phyloP scores from a whole-genome alignment of 2,329 filamentous ascomycete genomes.

The Sporothrix luriei region DNA sequence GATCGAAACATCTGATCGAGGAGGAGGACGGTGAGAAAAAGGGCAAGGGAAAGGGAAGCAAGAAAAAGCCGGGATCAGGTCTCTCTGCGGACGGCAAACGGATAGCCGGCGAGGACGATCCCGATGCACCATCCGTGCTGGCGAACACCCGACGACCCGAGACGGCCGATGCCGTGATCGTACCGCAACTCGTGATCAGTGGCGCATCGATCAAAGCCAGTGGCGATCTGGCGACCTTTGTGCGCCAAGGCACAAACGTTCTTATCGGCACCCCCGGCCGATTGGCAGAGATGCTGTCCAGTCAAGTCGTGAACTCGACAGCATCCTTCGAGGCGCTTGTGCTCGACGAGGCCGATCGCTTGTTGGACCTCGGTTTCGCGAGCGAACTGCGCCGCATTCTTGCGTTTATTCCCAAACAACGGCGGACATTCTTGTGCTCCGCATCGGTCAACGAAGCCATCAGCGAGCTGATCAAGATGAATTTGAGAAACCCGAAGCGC shows the following conservation, averaged over 20 bases:
- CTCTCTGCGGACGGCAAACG: slow-evolving; percentile 34
- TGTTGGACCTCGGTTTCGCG: slow-evolving; percentile 93
- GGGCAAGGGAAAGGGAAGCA: slow-evolving; percentile 48
- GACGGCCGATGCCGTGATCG: slow-evolving; percentile 56
- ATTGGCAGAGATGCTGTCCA: slow-evolving; percentile 82
- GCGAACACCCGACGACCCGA: slow-evolving; percentile 45
- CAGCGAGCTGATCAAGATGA: slow-evolving; percentile 87
- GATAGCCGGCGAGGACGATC: slow-evolving; percentile 34
- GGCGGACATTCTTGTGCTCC: slow-evolving; percentile 90
- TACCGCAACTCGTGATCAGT: slow-evolving; percentile 87
- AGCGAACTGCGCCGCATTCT: slow-evolving; percentile 86
- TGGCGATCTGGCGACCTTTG: slow-evolving; percentile 83
- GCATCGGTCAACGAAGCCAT: slow-evolving; percentile 96
- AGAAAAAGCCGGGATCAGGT: slow-evolving; percentile 21
- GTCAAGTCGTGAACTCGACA: slow-evolving; percentile 83
- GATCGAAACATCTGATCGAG: slow-evolving; percentile 37
- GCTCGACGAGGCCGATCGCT: slow-evolving; percentile 88
- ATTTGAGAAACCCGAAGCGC: slow-evolving; percentile 90
- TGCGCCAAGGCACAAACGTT: slow-evolving; percentile 82
- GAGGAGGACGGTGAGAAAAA: neutral
- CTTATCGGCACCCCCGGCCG: slow-evolving; percentile 85
- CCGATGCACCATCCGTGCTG: slow-evolving; percentile 7
- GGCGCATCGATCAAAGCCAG: slow-evolving; percentile 71
- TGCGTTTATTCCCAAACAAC: slow-evolving; percentile 82
- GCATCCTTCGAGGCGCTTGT: slow-evolving; percentile 91